These are phyloP conservation scores for Cyanophora paradoxa DNA, from an alignment of 78 protist genomes.

Conservation along the genomic window DNA sequence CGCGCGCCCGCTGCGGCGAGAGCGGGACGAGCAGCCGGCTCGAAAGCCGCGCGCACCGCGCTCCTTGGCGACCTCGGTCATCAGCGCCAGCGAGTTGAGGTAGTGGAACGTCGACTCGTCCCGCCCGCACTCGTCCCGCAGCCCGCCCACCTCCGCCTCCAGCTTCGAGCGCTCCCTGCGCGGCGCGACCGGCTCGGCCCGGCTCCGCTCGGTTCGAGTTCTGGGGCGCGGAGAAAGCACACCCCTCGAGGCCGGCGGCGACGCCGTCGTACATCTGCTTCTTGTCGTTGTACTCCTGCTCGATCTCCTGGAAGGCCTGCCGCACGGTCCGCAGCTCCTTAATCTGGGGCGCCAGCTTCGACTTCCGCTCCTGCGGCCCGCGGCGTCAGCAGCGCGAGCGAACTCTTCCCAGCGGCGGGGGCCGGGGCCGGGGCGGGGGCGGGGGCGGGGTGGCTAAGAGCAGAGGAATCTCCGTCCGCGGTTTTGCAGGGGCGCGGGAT, in stretches of 20 bases:
- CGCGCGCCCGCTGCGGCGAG: not conserved
- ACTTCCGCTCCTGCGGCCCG: too few species aligned
- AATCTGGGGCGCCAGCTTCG: conserved; percentile 15
- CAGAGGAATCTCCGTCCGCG: too few species aligned
- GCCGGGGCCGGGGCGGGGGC: too few species aligned
- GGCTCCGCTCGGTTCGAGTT: too few species aligned
- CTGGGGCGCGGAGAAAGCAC: too few species aligned
- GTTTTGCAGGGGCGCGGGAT: too few species aligned
- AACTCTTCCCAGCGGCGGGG: too few species aligned
- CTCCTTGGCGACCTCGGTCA: not conserved
- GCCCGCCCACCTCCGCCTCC: not conserved
- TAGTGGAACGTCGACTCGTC: not conserved
- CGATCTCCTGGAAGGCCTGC: conserved; percentile 5
- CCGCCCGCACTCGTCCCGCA: not conserved
- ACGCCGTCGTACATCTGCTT: not conserved
- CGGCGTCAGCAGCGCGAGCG: too few species aligned
- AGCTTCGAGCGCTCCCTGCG: not conserved
- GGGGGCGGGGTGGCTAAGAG: too few species aligned
- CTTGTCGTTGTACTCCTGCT: conserved; percentile 29
- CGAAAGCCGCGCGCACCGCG: not conserved
- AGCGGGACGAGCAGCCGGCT: not conserved
- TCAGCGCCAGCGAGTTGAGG: not conserved
- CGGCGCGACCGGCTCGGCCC: not conserved
- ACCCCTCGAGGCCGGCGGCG: too few species aligned
- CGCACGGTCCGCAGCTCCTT: conserved; percentile 21